Conservation (phyloP, 129 eudicot genomes). For the Chrysanthemum lavandulifolium region DNA sequence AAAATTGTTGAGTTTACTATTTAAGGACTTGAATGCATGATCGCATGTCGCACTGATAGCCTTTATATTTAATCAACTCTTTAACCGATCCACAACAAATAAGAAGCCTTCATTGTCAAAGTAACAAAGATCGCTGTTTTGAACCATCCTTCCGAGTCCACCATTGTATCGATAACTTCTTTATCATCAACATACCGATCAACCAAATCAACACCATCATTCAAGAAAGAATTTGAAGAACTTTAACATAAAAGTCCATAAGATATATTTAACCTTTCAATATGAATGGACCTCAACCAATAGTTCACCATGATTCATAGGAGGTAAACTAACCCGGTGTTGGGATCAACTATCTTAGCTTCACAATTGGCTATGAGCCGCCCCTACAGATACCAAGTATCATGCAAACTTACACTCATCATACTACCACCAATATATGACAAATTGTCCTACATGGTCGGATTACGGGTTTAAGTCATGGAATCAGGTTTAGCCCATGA, state of each 20-base stretch:
- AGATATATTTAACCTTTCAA: constrained; percentile 53
- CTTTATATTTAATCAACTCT: constrained; percentile 40
- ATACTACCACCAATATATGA: too few relatives aligned
- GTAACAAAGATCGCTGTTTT: constrained; percentile 57
- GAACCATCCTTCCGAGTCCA: constrained; percentile 48
- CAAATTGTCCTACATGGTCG: too few relatives aligned
- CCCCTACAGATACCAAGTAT: constrained; percentile 43
- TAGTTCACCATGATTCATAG: constrained; percentile 58
- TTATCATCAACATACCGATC: constrained; percentile 43
- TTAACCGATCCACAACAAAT: constrained; percentile 39
- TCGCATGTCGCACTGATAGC: constrained; percentile 37
- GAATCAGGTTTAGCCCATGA: too few relatives aligned
- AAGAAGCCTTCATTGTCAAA: constrained; percentile 53
- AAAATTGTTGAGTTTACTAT: background rate
- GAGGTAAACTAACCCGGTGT: constrained; percentile 50
- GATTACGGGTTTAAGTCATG: too few relatives aligned
- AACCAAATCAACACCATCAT: background rate
- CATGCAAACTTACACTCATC: too few relatives aligned
- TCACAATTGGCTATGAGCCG: constrained; percentile 39
- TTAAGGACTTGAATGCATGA: background rate
- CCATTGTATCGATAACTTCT: constrained; percentile 34
- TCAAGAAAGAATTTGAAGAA: too few relatives aligned
- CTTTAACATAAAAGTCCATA: too few relatives aligned
- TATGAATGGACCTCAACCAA: constrained; percentile 61
- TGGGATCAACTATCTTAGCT: constrained; percentile 63